Evolutionary conservation across 495 filamentous ascomycete species (phyloP), one percentile per base, ranked within the genome.

Genomic region (Platismatia glauca): DNA sequence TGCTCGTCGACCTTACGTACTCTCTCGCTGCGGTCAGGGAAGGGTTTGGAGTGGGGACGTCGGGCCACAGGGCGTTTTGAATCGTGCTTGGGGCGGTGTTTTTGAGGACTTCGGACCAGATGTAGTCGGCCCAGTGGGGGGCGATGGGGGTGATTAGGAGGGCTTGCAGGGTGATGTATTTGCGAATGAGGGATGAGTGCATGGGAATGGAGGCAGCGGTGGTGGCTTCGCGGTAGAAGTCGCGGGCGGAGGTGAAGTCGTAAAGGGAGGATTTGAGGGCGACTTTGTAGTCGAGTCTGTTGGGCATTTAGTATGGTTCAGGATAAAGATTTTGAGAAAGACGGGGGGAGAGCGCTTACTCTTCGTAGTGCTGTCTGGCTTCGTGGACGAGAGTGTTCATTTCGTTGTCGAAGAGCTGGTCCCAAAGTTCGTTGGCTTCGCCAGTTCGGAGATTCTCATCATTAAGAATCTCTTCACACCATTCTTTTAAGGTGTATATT

Each of bases 51-150:
- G 83, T 79, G 1, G 89, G 84, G 0, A 89, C 83, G 24, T 55
- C 50, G 57, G 94, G 94, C 81, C 84, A 98, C 64, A 77, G 76
- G 31, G 86, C 89, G 66, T 83, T 84, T 77, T 97, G 92, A 71
- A 97, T 84, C 4, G 87, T 88, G 48, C 65, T 77, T 78, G 50
- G 29, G 50, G 27, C 3, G 5, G 65, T 9, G 34, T 95, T 87
- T 64, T 84, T 80, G 62, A 98, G 85, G 15, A 97, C 80, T 74
- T 97, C 91, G 43, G 85, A 82, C 89, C 90, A 97, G 69, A 98
- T 83, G 71, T 95, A 89, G 68, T 97, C 94, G 58, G 90, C 80
- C 89, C 91, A 98, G 77, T 98, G 94, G 58, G 94, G 94, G 13
- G 92, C 87, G 65, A 94, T 86, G 37, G 87, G 85, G 12, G 85